Conservation (phyloP, 805 yeast genomes). For the Candida michaelii region DNA sequence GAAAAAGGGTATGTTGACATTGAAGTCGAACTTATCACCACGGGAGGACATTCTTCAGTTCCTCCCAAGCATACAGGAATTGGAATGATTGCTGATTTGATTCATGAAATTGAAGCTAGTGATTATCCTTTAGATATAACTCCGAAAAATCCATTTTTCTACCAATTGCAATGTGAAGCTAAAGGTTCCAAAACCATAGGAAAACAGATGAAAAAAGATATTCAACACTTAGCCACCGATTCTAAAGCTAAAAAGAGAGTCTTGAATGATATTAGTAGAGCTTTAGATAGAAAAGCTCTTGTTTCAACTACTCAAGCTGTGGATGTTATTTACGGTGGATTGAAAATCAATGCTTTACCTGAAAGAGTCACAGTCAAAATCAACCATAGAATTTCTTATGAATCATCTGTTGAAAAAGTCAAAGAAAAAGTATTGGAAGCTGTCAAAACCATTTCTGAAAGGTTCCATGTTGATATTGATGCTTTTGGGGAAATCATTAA, state of each 20-base stretch:
- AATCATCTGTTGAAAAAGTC: conserved; percentile 24
- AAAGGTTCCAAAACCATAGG: conserved; percentile 18
- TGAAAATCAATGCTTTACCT: conserved; percentile 42
- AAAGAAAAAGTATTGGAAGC: conserved; percentile 22
- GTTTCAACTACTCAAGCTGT: conserved; percentile 39
- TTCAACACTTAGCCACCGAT: conserved; percentile 5
- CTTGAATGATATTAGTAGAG: conserved; percentile 20
- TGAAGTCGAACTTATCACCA: conserved; percentile 49
- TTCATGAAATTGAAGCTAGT: conserved; percentile 55
- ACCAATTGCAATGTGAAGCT: conserved; percentile 63
- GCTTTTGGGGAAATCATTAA: conserved; percentile 28
- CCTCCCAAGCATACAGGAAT: conserved; percentile 82
- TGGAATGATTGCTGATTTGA: conserved; percentile 65
- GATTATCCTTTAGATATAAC: conserved; percentile 50
- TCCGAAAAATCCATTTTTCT: conserved; percentile 57
- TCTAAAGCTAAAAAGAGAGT: conserved; percentile 29
- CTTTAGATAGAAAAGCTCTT: conserved; percentile 26
- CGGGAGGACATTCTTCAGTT: conserved; percentile 77
- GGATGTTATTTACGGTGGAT: conserved; percentile 40
- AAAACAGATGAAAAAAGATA: conserved; percentile 11
- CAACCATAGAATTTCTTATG: conserved; percentile 38
- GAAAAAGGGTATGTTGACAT: conserved; percentile 52
- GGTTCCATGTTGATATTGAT: conserved; percentile 30
- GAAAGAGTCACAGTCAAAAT: conserved; percentile 31
- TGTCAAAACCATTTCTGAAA: conserved; percentile 27